A percentile compares a stretch with the other conserved stretches of the same genome.
phyloP scores from a whole-genome alignment of 495 filamentous ascomycete genomes.

The Ramalina peruviana region DNA sequence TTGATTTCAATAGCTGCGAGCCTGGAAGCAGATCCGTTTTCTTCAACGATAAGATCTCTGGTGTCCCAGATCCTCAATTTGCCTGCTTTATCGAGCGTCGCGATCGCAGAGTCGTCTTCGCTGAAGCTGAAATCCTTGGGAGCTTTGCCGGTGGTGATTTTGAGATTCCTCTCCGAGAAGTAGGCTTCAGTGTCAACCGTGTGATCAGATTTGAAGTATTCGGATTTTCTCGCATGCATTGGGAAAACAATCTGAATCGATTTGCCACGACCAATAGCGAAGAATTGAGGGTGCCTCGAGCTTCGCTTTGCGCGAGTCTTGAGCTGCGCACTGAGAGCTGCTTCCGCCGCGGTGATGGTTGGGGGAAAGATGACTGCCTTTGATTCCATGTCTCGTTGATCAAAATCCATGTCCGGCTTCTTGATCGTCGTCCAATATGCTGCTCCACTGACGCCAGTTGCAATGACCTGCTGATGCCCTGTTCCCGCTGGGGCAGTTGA shows the following conservation, averaged over 20 bases:
- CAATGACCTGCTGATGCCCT: conserved; percentile 64
- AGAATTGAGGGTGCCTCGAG: conserved; percentile 75
- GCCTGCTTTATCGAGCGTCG: conserved; percentile 91
- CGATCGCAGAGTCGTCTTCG: conserved; percentile 85
- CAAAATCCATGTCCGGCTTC: conserved; percentile 54
- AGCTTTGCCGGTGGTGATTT: conserved; percentile 92
- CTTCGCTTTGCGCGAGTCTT: conserved; percentile 91
- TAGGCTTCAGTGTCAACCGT: conserved; percentile 74
- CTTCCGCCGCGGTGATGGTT: conserved; percentile 56
- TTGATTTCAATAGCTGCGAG: conserved; percentile 55
- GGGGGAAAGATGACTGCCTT: conserved; percentile 74
- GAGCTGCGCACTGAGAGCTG: conserved; percentile 73
- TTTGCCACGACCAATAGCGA: conserved; percentile 90
- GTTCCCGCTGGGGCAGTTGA: conserved; percentile 43
- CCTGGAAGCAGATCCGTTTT: conserved; percentile 36
- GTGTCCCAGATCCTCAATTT: conserved; percentile 96
- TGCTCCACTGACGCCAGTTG: conserved; percentile 81
- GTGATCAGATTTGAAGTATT: conserved; percentile 55
- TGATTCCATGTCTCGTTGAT: conserved; percentile 59
- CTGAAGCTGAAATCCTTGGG: conserved; percentile 97
- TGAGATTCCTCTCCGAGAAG: conserved; percentile 68
- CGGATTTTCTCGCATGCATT: conserved; percentile 52
- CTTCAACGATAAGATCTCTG: conserved; percentile 51
- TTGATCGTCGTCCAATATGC: conserved; percentile 81
- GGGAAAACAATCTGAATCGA: conserved; percentile 86